These are phyloP conservation scores for Inga laurina DNA, from an alignment of 306 rosid species.

Conservation along the genomic window DNA sequence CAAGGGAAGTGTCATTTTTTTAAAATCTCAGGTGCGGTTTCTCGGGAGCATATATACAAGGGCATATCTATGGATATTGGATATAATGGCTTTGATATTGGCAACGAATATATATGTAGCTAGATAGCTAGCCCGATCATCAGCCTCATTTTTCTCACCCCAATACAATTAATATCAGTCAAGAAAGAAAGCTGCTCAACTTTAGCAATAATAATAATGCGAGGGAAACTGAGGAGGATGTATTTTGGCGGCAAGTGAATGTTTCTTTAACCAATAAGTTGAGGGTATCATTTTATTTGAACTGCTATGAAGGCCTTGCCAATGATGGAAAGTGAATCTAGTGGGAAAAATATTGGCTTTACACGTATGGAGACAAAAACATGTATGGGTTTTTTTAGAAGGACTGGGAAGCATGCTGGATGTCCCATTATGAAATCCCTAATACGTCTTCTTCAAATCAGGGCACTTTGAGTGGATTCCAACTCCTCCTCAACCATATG, in stretches of 20 bases:
- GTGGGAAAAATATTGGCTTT: slow-evolving; percentile 55
- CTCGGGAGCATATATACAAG: slow-evolving; percentile 33
- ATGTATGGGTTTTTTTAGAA: slow-evolving; percentile 20
- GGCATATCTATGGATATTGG: not conserved
- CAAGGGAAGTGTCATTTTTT: not conserved
- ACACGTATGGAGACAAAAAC: slow-evolving; percentile 51
- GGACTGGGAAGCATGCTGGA: slow-evolving; percentile 48
- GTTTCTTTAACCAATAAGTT: slow-evolving; percentile 54
- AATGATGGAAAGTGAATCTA: slow-evolving; percentile 51
- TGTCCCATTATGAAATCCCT: slow-evolving; percentile 51
- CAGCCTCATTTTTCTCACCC: not conserved
- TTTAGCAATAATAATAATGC: slow-evolving; percentile 30
- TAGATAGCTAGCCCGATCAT: not conserved
- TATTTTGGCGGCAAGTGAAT: slow-evolving; percentile 23
- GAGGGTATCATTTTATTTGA: slow-evolving; percentile 42
- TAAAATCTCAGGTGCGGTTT: slow-evolving; percentile 35
- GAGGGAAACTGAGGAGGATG: slow-evolving; percentile 29
- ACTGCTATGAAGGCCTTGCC: slow-evolving; percentile 34
- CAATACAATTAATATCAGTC: not conserved
- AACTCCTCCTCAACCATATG: slow-evolving; percentile 83
- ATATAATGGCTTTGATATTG: not conserved
- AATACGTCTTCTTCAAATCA: slow-evolving; percentile 50
- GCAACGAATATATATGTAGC: not conserved
- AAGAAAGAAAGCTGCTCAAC: slow-evolving; percentile 13
- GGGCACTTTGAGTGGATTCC: slow-evolving; percentile 91